These are phyloP conservation scores for Ophiostoma angusticollis DNA, from an alignment of 2,329 filamentous ascomycete species.

Conservation along the genomic window DNA sequence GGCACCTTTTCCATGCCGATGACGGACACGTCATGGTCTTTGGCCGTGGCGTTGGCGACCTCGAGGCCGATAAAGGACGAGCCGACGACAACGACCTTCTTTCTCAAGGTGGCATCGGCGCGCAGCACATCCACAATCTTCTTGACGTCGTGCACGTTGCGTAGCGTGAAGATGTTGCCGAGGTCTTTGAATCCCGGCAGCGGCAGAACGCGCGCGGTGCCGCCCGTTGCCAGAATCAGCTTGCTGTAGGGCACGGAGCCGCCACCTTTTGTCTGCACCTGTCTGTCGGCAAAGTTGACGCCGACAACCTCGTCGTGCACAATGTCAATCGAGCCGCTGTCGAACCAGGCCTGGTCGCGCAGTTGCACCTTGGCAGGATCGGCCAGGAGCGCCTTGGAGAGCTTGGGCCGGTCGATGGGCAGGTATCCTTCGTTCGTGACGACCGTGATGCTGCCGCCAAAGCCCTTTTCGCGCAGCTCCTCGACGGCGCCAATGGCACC, in stretches of 20 bases:
- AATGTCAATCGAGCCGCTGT: constrained; percentile 43
- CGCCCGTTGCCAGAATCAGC: constrained; percentile 81
- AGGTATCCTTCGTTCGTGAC: constrained; percentile 74
- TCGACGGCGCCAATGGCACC: constrained; percentile 74
- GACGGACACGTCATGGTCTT: constrained; percentile 72
- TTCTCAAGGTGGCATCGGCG: constrained; percentile 43
- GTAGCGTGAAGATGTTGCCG: constrained; percentile 74
- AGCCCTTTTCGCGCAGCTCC: constrained; percentile 70
- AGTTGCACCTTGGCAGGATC: constrained; percentile 68
- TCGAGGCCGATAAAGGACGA: constrained; percentile 98
- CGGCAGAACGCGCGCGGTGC: constrained; percentile 61
- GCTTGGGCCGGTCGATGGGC: constrained; percentile 86
- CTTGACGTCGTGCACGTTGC: constrained; percentile 64
- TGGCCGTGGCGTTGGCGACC: constrained; percentile 69
- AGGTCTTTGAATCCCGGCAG: constrained; percentile 77
- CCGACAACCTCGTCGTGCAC: constrained; percentile 52
- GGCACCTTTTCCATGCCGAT: constrained; percentile 81
- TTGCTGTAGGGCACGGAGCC: constrained; percentile 69
- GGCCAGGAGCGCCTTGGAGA: constrained; percentile 83
- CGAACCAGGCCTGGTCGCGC: constrained; percentile 68
- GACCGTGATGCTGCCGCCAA: constrained; percentile 65
- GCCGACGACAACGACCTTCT: constrained; percentile 86
- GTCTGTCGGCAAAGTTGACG: constrained; percentile 64
- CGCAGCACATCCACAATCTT: constrained; percentile 69
- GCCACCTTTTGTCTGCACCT: constrained; percentile 61